These are phyloP conservation scores for Podospora didyma DNA, from an alignment of 495 filamentous ascomycete genomes.

Conservation along the genomic window DNA sequence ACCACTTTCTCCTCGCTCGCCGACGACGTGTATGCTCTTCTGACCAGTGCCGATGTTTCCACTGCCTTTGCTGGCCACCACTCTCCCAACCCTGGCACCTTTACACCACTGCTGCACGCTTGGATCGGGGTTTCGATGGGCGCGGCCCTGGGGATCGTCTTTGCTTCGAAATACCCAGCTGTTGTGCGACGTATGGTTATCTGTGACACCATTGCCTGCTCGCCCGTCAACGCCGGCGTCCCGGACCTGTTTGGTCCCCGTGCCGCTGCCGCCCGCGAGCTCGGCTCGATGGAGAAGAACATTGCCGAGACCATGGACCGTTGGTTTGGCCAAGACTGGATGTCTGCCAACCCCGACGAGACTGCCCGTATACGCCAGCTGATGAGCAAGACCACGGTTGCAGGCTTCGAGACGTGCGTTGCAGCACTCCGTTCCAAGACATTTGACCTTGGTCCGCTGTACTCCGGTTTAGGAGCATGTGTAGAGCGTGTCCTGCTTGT, in stretches of 20 bases:
- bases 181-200: constrained; percentile 21
- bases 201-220: constrained; percentile 25
- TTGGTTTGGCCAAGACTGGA: constrained; percentile 30
- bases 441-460: constrained; percentile 25
- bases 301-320: constrained; percentile 24
- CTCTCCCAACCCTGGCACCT: not conserved
- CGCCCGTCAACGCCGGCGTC: constrained; percentile 18
- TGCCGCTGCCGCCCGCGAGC: constrained; percentile 18
- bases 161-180: constrained; percentile 23
- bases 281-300: constrained; percentile 17
- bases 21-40: constrained; percentile 24
- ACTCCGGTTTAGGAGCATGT: constrained; percentile 10
- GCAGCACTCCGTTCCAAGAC: constrained; percentile 22
- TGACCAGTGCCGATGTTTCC: constrained; percentile 16
- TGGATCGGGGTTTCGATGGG: constrained; percentile 36
- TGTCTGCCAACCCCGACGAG: constrained; percentile 26
- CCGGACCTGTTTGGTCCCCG: constrained; percentile 23
- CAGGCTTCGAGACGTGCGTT: constrained; percentile 32
- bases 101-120: constrained; percentile 16
- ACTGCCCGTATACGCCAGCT: constrained; percentile 17
- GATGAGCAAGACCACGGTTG: constrained; percentile 27
- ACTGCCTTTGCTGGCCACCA: constrained; percentile 1
- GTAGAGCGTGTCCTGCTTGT: constrained; percentile 24
- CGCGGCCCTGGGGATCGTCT: constrained; percentile 26
- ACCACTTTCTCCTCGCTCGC: constrained; percentile 30